Base-by-base conservation (phyloP, 1,139 yeast species). In the Hemisphaericaspora xylanilytica region DNA sequence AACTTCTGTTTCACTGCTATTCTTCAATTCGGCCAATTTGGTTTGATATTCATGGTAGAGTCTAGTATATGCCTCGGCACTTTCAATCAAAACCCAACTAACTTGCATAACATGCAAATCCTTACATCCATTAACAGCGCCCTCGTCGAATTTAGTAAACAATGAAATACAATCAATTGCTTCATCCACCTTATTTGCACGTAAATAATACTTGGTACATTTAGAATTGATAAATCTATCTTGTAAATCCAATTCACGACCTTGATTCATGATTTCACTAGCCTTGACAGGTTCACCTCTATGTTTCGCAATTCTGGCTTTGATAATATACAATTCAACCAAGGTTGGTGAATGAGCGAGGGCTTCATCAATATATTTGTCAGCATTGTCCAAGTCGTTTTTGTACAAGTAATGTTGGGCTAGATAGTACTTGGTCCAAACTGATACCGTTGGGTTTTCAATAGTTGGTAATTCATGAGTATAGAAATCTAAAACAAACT, bases 221-320 rank as follows among this genome's bases (percentile, higher is more conserved):
- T 89, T 90, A 42, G 96, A 80, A 62, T 92, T 94, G 56, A 92
- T 78, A 57, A 87, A 92, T 50, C 98, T 73, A 61, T 92, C 99
- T 59, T 88, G 96, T 44, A 85, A 71, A 56, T 94, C 97, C 42
- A 85, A 64, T 41, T 70, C 61, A 50, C 97, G 77, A 3, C 95
- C 97, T 40, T 71, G 73, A 45, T 83, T 76, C 77, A 89, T 78
- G 25, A 72, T 58, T 10, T 73, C 73, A 12, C 85, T 78, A 4
- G 97, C 97, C 24, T 70, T 73, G 1, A 49, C 55, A 28, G 75
- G 51, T 41, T 81, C 71, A 13, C 89, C 89, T 36, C 72, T 62
- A 50, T 86, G 92, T 59, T 89, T 89, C 46, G 79, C 65, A 33
- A 92, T 73, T 53, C 95, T 76, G 3, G 96, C 97, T 55, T 87